Conservation (phyloP, 1,284 basidiomycete genomes). For the Gomphus sp. region DNA sequence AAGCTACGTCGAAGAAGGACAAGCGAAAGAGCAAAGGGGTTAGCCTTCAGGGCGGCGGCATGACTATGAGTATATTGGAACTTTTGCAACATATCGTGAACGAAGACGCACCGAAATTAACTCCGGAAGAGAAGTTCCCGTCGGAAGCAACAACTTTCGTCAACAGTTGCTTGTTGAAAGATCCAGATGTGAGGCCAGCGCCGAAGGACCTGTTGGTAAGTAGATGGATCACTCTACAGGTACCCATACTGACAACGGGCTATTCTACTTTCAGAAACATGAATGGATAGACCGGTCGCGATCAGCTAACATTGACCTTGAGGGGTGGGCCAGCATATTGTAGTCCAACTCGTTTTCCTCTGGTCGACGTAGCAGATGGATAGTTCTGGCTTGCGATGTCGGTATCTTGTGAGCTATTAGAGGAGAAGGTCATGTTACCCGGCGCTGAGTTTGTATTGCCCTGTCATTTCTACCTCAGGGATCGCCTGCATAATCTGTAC, state of each 20-base stretch:
- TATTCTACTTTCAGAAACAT: conserved; percentile 34
- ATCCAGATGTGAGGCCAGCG: conserved; percentile 65
- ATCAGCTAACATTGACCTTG: conserved; percentile 43
- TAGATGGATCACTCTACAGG: conserved; percentile 11
- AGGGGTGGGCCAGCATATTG: conserved; percentile 56
- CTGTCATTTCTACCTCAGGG: not conserved
- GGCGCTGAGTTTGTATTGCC: not conserved
- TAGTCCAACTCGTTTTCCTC: conserved; percentile 18
- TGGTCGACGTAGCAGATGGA: not conserved
- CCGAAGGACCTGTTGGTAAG: conserved; percentile 77
- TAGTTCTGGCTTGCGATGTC: not conserved
- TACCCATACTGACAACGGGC: not conserved
- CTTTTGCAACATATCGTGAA: conserved; percentile 96
- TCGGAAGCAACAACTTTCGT: conserved; percentile 69
- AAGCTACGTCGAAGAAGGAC: conserved; percentile 24
- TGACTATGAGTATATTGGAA: conserved; percentile 97
- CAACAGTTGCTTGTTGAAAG: conserved; percentile 78
- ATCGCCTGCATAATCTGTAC: conserved; percentile 2
- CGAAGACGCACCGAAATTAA: conserved; percentile 82
- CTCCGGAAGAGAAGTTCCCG: conserved; percentile 61
- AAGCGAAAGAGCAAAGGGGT: conserved; percentile 75
- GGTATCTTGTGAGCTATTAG: not conserved
- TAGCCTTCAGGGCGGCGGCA: conserved; percentile 79
- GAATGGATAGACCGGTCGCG: conserved; percentile 47
- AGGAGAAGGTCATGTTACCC: not conserved